phyloP scores from a whole-genome alignment of 2,329 filamentous ascomycete species.

The Alternaria infectoria region DNA sequence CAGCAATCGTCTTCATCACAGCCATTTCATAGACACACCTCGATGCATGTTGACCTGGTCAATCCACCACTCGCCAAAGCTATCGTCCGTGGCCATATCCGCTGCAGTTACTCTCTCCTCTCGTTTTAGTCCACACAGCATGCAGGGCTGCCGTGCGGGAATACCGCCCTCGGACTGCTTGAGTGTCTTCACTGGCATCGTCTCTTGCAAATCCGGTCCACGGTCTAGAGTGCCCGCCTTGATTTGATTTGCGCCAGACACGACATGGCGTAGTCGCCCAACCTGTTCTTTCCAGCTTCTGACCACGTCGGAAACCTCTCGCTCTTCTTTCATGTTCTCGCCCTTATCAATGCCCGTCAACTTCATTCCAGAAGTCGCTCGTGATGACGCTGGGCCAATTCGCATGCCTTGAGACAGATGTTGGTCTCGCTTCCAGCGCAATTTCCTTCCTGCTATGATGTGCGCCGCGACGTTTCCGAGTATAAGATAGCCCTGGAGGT shows the following conservation, averaged over 20 bases:
- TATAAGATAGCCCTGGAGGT: constrained; percentile 69
- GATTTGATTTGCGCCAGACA: constrained; percentile 68
- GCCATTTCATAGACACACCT: constrained; percentile 51
- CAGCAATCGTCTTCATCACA: constrained; percentile 37
- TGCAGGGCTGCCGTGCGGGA: constrained; percentile 75
- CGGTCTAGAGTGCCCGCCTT: constrained; percentile 47
- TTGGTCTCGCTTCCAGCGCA: constrained; percentile 89
- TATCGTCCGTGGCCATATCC: constrained; percentile 80
- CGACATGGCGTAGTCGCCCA: constrained; percentile 74
- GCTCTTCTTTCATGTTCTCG: constrained; percentile 81
- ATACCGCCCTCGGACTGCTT: constrained; percentile 69
- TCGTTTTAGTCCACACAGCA: constrained; percentile 85
- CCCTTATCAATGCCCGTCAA: constrained; percentile 83
- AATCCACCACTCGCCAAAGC: constrained; percentile 96
- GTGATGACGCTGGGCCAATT: constrained; percentile 75
- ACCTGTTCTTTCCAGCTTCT: constrained; percentile 76
- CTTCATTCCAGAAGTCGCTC: constrained; percentile 82
- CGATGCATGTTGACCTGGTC: constrained; percentile 72
- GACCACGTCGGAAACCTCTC: constrained; percentile 80
- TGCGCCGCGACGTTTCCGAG: constrained; percentile 74
- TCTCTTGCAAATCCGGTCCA: constrained; percentile 74
- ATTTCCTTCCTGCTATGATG: constrained; percentile 81
- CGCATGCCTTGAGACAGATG: constrained; percentile 86
- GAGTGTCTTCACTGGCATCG: constrained; percentile 70
- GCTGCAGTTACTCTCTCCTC: constrained; percentile 82